These are phyloP conservation scores for Leishmania guyanensis DNA, from an alignment of 208 protist species.

Conservation along the genomic window DNA sequence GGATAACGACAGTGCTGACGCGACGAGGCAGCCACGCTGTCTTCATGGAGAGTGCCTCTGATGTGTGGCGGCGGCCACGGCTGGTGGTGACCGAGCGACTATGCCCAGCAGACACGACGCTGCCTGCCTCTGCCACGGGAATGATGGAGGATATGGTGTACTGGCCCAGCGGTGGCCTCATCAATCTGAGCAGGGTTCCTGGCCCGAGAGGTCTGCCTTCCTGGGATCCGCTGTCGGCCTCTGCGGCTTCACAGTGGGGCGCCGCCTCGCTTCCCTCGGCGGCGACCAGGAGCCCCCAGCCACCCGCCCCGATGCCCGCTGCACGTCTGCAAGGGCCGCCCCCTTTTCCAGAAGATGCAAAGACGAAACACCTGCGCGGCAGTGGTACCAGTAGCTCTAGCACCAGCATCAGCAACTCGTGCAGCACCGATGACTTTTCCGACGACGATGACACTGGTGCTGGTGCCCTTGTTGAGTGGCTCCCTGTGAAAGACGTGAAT, in stretches of 20 bases:
- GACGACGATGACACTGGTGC: not conserved
- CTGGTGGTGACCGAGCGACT: conserved; percentile 16
- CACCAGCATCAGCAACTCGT: not conserved
- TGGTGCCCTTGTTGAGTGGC: conserved; percentile 12
- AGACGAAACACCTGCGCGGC: not conserved
- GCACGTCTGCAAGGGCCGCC: not conserved
- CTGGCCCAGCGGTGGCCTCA: not conserved
- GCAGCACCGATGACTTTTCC: not conserved
- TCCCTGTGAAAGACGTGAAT: not conserved
- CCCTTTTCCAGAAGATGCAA: not conserved
- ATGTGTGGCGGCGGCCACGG: conserved; percentile 26
- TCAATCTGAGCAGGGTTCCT: not conserved
- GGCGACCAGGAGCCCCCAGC: not conserved
- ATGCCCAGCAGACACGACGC: not conserved
- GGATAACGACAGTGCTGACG: conserved; percentile 46
- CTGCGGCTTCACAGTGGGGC: not conserved
- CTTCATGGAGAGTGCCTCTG: conserved; percentile 36
- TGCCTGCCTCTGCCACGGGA: not conserved
- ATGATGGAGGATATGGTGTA: not conserved
- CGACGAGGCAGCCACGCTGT: conserved; percentile 48
- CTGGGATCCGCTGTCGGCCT: not conserved
- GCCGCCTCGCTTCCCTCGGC: not conserved
- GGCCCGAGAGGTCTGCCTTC: not conserved
- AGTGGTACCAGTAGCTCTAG: not conserved
- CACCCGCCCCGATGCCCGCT: not conserved